Evolutionary conservation across 169 alveolate species (phyloP), one percentile per base, ranked within the genome.

Genomic region (Eimeria sp.): DNA sequence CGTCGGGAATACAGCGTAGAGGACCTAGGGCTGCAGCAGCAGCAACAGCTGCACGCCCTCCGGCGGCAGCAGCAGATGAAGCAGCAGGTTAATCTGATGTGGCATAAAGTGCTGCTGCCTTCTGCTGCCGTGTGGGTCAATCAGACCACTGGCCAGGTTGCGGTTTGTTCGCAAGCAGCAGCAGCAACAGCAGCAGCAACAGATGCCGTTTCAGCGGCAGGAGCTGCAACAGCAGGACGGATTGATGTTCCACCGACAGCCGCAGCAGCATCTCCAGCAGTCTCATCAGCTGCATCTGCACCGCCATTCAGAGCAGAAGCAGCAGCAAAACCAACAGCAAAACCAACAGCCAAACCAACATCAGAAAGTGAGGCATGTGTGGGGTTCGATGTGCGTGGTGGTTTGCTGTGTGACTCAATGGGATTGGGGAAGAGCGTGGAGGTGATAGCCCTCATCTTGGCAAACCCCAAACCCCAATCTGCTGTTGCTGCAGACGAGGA

Each of bases 391-490:
- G 97, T 78, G n/a, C 82, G 87, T 13, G 97, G 97, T 7, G 97
- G 97, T 14, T 43, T 96, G 87, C 95, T 92, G 18, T 92, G 95
- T 65, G 97, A 92, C 80, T 86, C 89, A 73, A 96, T 96, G 96
- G 97, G 97, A 34, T 58, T 96, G 9, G 97, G 96, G 58, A 96
- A 96, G 89, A 87, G 95, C 9, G 96, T 92, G 10, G 97, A 96
- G 84, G 97, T 94, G 34, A 72, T 86, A 9, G 94, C 97, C 9
- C 49, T 67, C 78, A 67, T 67, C 49, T 22, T 67, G 78, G 78
- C 47, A 11, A 67, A 30, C 47, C 45, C 61, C 22, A 14, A 20
- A 75, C 86, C 54, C 47, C 73, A 30, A 0, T 7, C 40, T 18
- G 80, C 92, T 34, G 43, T 80, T n/a, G 78, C 92, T 27, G 92